Evolutionary conservation across 208 protist genomes (phyloP).

Genomic region (Leishmania tropica): DNA sequence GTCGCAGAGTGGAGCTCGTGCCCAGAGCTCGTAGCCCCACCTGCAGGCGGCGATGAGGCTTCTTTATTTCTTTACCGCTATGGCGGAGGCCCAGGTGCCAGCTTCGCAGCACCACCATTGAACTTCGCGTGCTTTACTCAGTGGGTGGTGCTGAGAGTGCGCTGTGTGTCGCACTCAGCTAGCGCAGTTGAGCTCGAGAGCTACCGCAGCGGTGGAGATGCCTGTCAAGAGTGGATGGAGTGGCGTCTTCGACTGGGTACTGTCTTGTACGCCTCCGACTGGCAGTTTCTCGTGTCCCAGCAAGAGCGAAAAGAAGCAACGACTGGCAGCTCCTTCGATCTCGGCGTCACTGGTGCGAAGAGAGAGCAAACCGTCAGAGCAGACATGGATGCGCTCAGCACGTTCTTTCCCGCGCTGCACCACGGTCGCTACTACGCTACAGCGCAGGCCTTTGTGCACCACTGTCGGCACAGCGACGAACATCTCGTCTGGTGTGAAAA

Average conservation of each 20-base stretch:
- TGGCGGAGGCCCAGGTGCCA: neutral
- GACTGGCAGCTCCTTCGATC: neutral
- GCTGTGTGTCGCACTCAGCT: neutral
- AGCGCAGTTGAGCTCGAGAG: neutral
- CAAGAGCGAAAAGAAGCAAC: neutral
- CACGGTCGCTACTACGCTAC: constrained; percentile 51
- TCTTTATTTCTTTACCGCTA: neutral
- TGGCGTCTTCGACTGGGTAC: constrained; percentile 7
- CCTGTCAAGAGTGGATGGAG: neutral
- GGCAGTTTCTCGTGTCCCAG: constrained; percentile 16
- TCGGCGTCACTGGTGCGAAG: neutral
- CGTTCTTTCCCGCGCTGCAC: constrained; percentile 73
- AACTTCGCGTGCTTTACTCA: neutral
- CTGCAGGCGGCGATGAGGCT: neutral
- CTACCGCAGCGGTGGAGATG: neutral
- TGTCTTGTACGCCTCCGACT: constrained; percentile 13
- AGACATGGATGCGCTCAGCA: constrained; percentile 60
- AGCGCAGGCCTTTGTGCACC: constrained; percentile 45
- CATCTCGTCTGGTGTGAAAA: constrained; percentile 71
- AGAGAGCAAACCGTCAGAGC: neutral
- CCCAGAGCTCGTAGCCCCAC: neutral
- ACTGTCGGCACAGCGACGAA: constrained; percentile 53
- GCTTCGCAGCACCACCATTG: neutral
- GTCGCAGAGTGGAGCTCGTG: constrained; percentile 2
- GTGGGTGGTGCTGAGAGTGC: constrained; percentile 6